These are phyloP conservation scores for Rhizoclosmatium sp. DNA, from an alignment of 192 early-diverging fungal species.

Conservation along the genomic window DNA sequence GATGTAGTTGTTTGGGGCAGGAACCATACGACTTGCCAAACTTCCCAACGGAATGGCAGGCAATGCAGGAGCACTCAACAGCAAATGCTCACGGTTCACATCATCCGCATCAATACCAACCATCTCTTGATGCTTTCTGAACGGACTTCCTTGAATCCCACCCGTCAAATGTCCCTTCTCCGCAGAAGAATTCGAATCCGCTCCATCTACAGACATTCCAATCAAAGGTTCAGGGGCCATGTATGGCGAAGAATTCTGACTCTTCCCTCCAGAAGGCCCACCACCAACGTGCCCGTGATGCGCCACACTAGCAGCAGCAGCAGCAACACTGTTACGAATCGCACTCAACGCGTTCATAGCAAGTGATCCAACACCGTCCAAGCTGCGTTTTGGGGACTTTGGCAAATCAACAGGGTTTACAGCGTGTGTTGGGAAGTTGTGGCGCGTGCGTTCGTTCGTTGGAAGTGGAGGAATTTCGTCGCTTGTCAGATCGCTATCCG, in stretches of 20 bases:
- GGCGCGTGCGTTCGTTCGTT: conserved; percentile 3
- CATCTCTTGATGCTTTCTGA: background rate
- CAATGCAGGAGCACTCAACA: conserved; percentile 20
- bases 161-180: background rate
- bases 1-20: background rate
- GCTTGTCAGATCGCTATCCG: background rate
- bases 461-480: background rate
- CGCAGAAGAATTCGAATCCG: background rate
- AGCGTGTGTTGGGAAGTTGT: conserved; percentile 21
- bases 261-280: background rate
- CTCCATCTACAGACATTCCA: background rate
- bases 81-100: conserved; percentile 30
- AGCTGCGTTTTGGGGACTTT: background rate
- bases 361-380: background rate
- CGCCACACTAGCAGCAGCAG: background rate
- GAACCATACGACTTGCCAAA: conserved; percentile 19
- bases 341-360: conserved; percentile 10
- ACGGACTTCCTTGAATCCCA: background rate
- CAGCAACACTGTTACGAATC: background rate
- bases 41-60: conserved; percentile 30
- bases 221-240: conserved; percentile 30
- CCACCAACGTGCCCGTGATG: background rate
- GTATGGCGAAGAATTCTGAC: background rate
- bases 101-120: conserved; percentile 20
- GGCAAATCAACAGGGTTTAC: background rate